A percentile compares a stretch with the other conserved stretches of the same genome.
Conservation (phyloP, 495 filamentous ascomycete species). For the Hypoxylon fragiforme region DNA sequence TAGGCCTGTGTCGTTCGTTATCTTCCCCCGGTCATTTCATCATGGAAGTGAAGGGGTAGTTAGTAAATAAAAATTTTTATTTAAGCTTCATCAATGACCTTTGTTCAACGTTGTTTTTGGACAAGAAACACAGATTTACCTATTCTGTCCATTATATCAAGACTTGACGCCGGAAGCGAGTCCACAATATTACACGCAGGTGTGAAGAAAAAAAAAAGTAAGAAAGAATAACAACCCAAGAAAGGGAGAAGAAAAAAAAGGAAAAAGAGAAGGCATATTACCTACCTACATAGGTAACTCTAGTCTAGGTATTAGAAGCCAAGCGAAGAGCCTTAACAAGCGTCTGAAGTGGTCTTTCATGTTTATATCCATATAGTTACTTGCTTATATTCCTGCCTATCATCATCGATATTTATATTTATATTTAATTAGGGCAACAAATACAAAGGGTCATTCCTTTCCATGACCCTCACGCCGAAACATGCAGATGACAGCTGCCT, state of each 20-base stretch:
- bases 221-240: too few relatives aligned
- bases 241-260: too few relatives aligned
- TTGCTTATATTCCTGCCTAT: too few relatives aligned
- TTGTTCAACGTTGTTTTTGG: too few relatives aligned
- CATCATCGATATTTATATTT: too few relatives aligned
- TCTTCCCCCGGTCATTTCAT: constrained; percentile 18
- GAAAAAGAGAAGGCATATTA: neutral
- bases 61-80: neutral
- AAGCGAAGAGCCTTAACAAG: constrained; percentile 7
- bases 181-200: neutral
- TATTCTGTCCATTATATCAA: neutral
- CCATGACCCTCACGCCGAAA: constrained; percentile 32
- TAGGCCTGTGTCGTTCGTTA: constrained; percentile 6
- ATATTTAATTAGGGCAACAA: too few relatives aligned
- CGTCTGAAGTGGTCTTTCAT: too few relatives aligned
- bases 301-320: neutral
- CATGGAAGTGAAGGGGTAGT: neutral
- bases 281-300: neutral
- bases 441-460: too few relatives aligned
- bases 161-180: neutral
- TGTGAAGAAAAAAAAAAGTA: neutral
- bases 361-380: too few relatives aligned
- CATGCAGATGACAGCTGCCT: constrained; percentile 50
- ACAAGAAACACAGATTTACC: neutral
- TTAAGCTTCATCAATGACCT: neutral